These are phyloP conservation scores for Elsinoe australis DNA, from an alignment of 2,329 filamentous ascomycete species.

Conservation along the genomic window DNA sequence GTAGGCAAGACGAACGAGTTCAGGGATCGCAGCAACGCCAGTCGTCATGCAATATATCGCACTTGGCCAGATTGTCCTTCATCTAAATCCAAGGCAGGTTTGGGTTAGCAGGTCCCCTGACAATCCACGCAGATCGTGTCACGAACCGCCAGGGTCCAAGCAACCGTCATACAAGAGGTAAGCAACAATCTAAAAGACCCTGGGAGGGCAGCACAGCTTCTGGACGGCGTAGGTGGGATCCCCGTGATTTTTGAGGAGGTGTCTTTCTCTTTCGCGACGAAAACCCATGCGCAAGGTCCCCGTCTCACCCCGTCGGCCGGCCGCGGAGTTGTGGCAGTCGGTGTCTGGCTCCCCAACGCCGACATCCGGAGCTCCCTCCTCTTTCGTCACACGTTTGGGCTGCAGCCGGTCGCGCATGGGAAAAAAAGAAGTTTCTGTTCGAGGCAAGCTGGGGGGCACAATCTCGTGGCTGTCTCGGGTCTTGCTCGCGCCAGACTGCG, in stretches of 20 bases:
- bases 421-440: conserved; percentile 2
- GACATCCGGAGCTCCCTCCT: not conserved
- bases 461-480: conserved; percentile 12
- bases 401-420: not conserved
- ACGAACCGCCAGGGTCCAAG: too few species aligned
- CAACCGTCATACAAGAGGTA: too few species aligned
- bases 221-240: too few species aligned
- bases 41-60: not conserved
- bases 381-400: not conserved
- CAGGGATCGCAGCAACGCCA: not conserved
- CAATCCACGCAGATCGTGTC: too few species aligned
- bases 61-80: too few species aligned
- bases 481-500: not conserved
- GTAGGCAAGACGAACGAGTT: not conserved
- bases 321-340: not conserved
- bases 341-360: conserved; percentile 2
- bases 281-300: too few species aligned
- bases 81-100: too few species aligned
- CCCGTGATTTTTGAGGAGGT: too few species aligned
- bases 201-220: too few species aligned
- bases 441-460: conserved; percentile 1
- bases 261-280: too few species aligned
- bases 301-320: not conserved
- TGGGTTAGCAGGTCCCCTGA: too few species aligned
- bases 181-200: too few species aligned